phyloP scores from a whole-genome alignment of 495 filamentous ascomycete genomes.

The Podospora australis region DNA sequence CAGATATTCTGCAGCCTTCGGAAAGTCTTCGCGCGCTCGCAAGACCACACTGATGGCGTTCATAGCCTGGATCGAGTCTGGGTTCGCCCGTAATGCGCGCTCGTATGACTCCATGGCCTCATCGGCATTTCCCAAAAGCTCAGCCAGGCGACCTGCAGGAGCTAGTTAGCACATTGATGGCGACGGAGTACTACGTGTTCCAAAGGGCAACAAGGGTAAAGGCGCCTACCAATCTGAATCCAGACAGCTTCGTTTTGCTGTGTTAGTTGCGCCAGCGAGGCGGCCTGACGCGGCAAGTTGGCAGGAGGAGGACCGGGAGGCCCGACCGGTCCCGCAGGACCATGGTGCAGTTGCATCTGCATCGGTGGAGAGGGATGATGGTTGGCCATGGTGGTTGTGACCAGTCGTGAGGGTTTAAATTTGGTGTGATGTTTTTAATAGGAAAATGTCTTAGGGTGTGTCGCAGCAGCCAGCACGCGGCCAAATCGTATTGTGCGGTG shows the following conservation, averaged over 20 bases:
- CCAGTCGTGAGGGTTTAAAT: too few species aligned
- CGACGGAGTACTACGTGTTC: too few species aligned
- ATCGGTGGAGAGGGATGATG: constrained; percentile 52
- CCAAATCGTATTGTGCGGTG: too few species aligned
- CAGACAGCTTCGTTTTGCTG: constrained; percentile 79
- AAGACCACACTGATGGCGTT: constrained; percentile 88
- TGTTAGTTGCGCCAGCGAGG: too few species aligned
- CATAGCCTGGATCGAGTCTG: constrained; percentile 88
- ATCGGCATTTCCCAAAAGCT: constrained; percentile 81
- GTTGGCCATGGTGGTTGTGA: constrained; percentile 40
- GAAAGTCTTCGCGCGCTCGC: constrained; percentile 85
- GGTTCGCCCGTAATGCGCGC: constrained; percentile 77
- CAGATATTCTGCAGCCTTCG: constrained; percentile 89
- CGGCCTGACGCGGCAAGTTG: constrained; percentile 35
- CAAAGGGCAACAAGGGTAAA: too few species aligned
- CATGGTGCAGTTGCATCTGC: constrained; percentile 54
- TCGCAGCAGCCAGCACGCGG: too few species aligned
- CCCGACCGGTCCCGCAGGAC: constrained; percentile 39
- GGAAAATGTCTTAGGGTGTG: too few species aligned
- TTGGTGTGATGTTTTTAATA: too few species aligned
- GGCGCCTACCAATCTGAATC: constrained; percentile 77
- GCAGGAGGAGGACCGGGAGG: constrained; percentile 34
- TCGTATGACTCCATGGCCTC: constrained; percentile 85
- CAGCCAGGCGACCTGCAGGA: constrained; percentile 72
- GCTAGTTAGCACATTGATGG: too few species aligned